A percentile compares a stretch with the other conserved stretches of the same genome.
These are phyloP conservation scores for Echeveria elegans DNA, from an alignment of 164 flowering plant genomes.

Conservation along the genomic window DNA sequence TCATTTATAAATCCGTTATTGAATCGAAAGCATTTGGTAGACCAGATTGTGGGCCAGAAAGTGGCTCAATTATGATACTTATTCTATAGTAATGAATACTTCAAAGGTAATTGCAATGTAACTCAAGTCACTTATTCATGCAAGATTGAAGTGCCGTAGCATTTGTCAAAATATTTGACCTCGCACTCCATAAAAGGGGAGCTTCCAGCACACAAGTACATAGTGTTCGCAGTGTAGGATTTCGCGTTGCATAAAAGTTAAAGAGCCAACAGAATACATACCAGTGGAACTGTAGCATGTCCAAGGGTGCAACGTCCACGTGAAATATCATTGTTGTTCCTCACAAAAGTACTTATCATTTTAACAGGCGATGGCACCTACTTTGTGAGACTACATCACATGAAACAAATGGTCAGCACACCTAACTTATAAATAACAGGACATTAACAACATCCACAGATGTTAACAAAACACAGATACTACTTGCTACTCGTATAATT, in stretches of 20 bases:
- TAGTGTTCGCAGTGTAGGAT: too few relatives aligned
- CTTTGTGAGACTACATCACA: conserved; percentile 75
- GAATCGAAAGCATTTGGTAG: background rate
- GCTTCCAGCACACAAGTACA: too few relatives aligned
- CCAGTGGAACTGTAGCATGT: conserved; percentile 99
- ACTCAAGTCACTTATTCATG: background rate
- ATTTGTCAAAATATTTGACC: too few relatives aligned
- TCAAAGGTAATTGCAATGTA: background rate
- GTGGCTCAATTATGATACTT: background rate
- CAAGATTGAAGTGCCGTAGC: background rate
- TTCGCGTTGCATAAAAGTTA: background rate
- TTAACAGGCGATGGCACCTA: conserved; percentile 99
- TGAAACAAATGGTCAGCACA: conserved; percentile 9
- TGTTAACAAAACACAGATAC: too few relatives aligned
- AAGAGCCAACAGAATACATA: conserved; percentile 17
- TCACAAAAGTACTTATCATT: conserved; percentile 76
- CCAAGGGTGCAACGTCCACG: conserved; percentile 87
- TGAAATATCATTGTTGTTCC: conserved; percentile 64
- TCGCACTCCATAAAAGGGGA: too few relatives aligned
- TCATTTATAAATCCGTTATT: background rate
- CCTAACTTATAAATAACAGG: conserved; percentile 1
- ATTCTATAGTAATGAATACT: too few relatives aligned
- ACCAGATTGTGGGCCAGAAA: background rate
- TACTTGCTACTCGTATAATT: background rate
- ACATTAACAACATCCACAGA: too few relatives aligned